phyloP scores from a whole-genome alignment of 495 filamentous ascomycete species.

The Penicillium angulare region DNA sequence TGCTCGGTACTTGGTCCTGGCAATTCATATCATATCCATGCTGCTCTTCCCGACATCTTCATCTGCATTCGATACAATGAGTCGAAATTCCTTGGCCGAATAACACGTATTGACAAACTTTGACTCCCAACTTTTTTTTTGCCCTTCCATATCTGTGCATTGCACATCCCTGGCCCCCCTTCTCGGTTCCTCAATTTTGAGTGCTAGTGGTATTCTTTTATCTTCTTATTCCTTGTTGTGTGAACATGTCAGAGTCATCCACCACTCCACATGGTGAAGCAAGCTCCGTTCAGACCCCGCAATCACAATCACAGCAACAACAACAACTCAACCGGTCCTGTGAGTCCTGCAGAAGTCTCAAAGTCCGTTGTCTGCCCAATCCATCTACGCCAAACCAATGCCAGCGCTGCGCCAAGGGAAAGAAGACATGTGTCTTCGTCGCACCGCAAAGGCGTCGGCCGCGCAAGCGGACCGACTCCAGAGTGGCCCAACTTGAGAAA shows the following conservation, averaged over 20 bases:
- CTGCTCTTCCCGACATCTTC: not conserved
- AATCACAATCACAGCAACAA: constrained; percentile 24
- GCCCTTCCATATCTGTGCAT: not conserved
- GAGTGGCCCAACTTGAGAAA: constrained; percentile 84
- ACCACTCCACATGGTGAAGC: constrained; percentile 34
- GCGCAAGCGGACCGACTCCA: constrained; percentile 76
- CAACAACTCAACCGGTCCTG: constrained; percentile 66
- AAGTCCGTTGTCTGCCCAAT: constrained; percentile 81
- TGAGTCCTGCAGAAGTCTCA: constrained; percentile 79
- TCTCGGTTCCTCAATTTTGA: not conserved
- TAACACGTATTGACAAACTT: constrained; percentile 1
- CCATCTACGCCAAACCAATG: constrained; percentile 59
- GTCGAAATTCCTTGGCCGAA: constrained; percentile 12
- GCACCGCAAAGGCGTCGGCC: constrained; percentile 75
- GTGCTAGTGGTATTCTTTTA: not conserved
- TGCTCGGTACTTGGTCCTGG: not conserved
- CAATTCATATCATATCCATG: constrained; percentile 8
- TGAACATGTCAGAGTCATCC: constrained; percentile 32
- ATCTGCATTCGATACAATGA: constrained; percentile 19
- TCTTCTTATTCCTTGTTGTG: constrained; percentile 1
- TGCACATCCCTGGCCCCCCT: not conserved
- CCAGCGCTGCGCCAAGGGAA: constrained; percentile 77
- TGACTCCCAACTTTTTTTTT: not conserved
- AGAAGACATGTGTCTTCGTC: constrained; percentile 72
- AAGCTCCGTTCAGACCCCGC: constrained; percentile 15